These are phyloP conservation scores for Podospora comata DNA, from an alignment of 495 filamentous ascomycete genomes.

Conservation along the genomic window DNA sequence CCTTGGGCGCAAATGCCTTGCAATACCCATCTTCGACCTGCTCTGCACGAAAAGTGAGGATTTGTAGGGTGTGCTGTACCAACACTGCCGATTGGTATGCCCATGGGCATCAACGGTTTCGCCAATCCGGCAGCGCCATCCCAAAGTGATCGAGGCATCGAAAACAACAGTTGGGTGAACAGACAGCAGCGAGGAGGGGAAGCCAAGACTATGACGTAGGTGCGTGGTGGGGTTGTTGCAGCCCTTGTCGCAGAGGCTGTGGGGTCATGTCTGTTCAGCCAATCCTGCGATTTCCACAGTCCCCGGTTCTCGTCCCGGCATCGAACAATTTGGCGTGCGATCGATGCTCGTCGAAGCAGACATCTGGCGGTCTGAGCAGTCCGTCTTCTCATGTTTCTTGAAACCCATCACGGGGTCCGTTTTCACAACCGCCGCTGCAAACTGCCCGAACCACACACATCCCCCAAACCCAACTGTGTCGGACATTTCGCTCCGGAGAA, in stretches of 20 bases:
- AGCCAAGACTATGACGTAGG: constrained; percentile 28
- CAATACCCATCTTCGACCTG: not conserved
- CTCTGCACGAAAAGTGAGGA: not conserved
- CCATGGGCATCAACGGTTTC: constrained; percentile 4
- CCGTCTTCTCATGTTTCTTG: not conserved
- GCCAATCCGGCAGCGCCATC: constrained; percentile 2
- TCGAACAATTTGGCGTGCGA: constrained; percentile 12
- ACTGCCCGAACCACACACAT: not conserved
- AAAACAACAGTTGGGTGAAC: not conserved
- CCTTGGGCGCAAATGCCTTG: not conserved
- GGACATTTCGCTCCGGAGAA: not conserved
- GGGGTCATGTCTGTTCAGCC: not conserved
- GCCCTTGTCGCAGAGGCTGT: constrained; percentile 18
- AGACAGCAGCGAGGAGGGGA: constrained; percentile 7
- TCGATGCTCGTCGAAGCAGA: constrained; percentile 1
- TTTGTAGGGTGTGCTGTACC: not conserved
- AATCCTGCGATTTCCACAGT: constrained; percentile 7
- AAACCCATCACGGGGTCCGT: not conserved
- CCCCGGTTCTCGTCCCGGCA: not conserved
- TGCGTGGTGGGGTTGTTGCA: constrained; percentile 19
- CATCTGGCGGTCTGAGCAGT: not conserved
- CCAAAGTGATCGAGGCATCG: not conserved
- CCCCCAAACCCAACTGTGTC: not conserved
- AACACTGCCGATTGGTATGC: not conserved
- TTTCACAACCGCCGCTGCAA: not conserved